Base-by-base conservation (phyloP, 768 basidiomycete species). In the Collybia sordida region DNA sequence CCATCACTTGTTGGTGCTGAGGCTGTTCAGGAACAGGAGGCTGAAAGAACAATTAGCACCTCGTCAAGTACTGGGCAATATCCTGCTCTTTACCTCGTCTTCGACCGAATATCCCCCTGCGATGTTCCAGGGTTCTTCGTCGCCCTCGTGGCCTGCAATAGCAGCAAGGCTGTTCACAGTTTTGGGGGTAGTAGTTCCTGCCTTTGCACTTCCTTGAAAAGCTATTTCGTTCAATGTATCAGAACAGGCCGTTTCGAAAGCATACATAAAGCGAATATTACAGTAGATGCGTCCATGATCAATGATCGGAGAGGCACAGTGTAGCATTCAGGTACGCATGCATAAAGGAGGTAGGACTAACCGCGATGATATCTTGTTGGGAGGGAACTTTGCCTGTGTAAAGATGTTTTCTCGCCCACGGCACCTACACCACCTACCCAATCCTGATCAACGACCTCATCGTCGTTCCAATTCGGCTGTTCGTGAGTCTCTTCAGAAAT, bases 91-190 rank as follows among this genome's bases (percentile, higher is more conserved):
- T 53, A 88, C 90, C 69, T 89, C 87, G 25, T 88, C 88, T 45
- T 85, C 85, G 51, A 81, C 73, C 11, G 67, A 72, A 70, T 64
- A 80, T 69, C 67, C 74, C 27, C 75, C 79, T 35, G 83, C 82
- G 37, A 77, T 72, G 64, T 90, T 88, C 91, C 91, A 93, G 49
- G 90, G 87, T 55, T 92, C 90, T 64, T 93, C 90, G 52, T 91
- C 90, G 57, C 86, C 89, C 58, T 93, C 90, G 60, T 90, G 86
- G 36, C 89, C 90, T 45, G 88, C 83, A 67, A 93, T 93, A 47
- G 88, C 88, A 28, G 87, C 81, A 46, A 93, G 81, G 65, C 88
- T 92, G 60, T 91, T 92, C 67, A 92, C 72, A 19, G 81, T 80
- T 51, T 88, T 83, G 27, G 87, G 86, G 21, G 88, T 86, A 54